These are phyloP conservation scores for Clonostachys sp. DNA, from an alignment of 2,329 filamentous ascomycete species.

Conservation along the genomic window DNA sequence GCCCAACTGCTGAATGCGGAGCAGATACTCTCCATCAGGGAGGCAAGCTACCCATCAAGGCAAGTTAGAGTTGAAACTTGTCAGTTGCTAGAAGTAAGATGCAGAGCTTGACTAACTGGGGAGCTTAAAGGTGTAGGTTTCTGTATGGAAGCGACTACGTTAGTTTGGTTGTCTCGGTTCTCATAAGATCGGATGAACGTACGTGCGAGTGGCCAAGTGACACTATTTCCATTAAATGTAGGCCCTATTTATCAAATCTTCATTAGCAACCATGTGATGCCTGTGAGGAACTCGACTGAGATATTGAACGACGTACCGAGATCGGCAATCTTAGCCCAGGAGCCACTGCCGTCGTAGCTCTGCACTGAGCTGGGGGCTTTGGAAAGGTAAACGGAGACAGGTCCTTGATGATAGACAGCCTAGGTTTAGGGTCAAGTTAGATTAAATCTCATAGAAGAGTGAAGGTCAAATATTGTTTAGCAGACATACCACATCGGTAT, in stretches of 20 bases:
- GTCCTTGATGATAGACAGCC: conserved; percentile 32
- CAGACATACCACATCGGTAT: conserved; percentile 19
- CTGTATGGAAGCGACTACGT: conserved; percentile 8
- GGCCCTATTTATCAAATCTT: conserved; percentile 11
- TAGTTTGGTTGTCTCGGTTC: neutral
- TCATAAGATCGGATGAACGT: conserved; percentile 3
- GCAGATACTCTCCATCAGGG: conserved; percentile 51
- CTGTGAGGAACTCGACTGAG: neutral
- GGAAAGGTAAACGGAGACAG: conserved; percentile 26
- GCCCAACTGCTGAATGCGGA: conserved; percentile 54
- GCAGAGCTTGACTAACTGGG: conserved; percentile 18
- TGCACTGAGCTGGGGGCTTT: conserved; percentile 25
- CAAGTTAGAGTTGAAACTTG: no score
- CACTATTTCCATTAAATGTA: conserved; percentile 19
- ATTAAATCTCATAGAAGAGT: neutral
- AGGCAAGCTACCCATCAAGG: conserved; percentile 24
- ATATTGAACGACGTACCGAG: conserved; percentile 9
- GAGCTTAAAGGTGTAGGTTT: conserved; percentile 29
- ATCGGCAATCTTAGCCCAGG: conserved; percentile 33
- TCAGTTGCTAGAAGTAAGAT: no score
- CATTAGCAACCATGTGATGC: neutral
- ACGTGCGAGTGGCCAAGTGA: conserved; percentile 22
- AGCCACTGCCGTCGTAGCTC: conserved; percentile 27
- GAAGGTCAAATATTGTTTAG: neutral
- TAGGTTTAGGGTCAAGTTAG: conserved; percentile 1